Conservation (phyloP, 495 filamentous ascomycete genomes). For the Entonaema liquescens region DNA sequence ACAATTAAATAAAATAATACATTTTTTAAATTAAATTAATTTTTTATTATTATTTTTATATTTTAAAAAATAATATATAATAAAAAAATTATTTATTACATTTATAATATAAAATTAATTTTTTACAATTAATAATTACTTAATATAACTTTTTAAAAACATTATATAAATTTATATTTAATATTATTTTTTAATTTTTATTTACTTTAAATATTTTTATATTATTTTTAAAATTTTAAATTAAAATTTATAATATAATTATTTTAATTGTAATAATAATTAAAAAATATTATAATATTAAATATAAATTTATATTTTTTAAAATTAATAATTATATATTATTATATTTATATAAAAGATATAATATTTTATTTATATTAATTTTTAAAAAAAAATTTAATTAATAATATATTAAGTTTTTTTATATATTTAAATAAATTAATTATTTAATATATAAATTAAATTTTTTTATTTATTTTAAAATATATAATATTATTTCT, state of each 20-base stretch:
- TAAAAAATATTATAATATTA: not conserved
- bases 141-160: slow-evolving; percentile 2
- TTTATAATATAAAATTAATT: slow-evolving; percentile 11
- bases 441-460: not conserved
- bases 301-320: slow-evolving; percentile 3
- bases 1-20: not conserved
- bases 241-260: too few relatives aligned
- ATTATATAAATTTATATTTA: slow-evolving; percentile 5
- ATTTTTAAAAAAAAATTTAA: too few relatives aligned
- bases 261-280: too few relatives aligned
- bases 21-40: slow-evolving; percentile 10
- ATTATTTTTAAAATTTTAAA: too few relatives aligned
- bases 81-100: not conserved
- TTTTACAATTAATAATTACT: not conserved
- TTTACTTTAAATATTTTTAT: too few relatives aligned
- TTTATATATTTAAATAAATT: too few relatives aligned
- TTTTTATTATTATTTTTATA: slow-evolving; percentile 1
- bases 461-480: not conserved
- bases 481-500: not conserved
- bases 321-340: not conserved
- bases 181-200: not conserved
- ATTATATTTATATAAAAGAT: too few relatives aligned
- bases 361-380: too few relatives aligned
- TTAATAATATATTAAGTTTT: too few relatives aligned
- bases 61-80: not conserved